These are phyloP conservation scores for Lachnellula subtilissima DNA, from an alignment of 2,329 filamentous ascomycete species.

Conservation along the genomic window DNA sequence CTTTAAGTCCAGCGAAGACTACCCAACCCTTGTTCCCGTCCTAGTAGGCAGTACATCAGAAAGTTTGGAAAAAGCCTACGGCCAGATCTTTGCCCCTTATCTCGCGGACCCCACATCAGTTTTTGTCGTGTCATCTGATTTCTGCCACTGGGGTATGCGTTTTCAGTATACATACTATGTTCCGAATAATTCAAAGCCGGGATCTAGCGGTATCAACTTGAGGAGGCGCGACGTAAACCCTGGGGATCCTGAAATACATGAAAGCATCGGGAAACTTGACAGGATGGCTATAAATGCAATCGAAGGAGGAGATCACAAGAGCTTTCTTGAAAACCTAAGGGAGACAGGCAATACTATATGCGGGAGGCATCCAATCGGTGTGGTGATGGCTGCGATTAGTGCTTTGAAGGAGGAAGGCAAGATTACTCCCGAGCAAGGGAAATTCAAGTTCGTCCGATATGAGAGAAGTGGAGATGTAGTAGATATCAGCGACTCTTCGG, in stretches of 20 bases:
- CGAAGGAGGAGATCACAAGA: slow-evolving; percentile 65
- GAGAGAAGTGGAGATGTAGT: slow-evolving; percentile 76
- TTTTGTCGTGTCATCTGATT: slow-evolving; percentile 91
- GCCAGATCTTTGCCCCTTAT: slow-evolving; percentile 69
- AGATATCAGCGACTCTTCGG: slow-evolving; percentile 69
- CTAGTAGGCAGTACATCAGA: slow-evolving; percentile 73
- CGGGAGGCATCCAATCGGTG: slow-evolving; percentile 88
- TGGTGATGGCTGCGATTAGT: slow-evolving; percentile 86
- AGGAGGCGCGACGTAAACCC: slow-evolving; percentile 32
- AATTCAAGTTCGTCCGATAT: slow-evolving; percentile 75
- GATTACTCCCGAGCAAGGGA: slow-evolving; percentile 28
- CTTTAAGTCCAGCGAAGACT: slow-evolving; percentile 46
- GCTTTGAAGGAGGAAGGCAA: slow-evolving; percentile 41
- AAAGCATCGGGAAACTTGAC: slow-evolving; percentile 79
- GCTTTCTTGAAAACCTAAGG: slow-evolving; percentile 64
- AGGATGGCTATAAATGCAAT: slow-evolving; percentile 79
- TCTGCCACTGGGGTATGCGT: slow-evolving; percentile 88
- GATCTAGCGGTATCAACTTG: slow-evolving; percentile 32
- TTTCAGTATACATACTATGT: slow-evolving; percentile 83
- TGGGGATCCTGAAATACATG: slow-evolving; percentile 59
- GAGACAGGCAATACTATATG: slow-evolving; percentile 88
- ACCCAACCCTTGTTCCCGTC: slow-evolving; percentile 77
- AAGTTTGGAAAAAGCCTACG: slow-evolving; percentile 62
- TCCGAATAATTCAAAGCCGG: slow-evolving; percentile 41
- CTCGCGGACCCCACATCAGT: slow-evolving; percentile 69